Evolutionary conservation across 2,329 filamentous ascomycete genomes (phyloP).

Genomic region (Capronia epimyces): DNA sequence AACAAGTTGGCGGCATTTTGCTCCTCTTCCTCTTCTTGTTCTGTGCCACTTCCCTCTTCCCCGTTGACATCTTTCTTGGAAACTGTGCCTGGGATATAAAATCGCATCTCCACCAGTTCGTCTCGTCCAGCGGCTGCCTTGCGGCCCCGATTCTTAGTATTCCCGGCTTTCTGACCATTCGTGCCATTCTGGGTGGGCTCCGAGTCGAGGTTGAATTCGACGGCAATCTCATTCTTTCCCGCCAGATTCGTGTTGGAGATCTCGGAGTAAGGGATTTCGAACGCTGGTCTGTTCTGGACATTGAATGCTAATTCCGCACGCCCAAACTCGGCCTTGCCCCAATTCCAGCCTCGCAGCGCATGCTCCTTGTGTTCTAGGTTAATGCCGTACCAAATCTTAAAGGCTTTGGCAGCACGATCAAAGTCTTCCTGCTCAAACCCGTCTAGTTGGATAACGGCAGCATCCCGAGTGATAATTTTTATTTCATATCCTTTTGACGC

Average conservation of each 20-base stretch:
- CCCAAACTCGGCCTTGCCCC: conserved; percentile 95
- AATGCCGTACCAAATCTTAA: conserved; percentile 97
- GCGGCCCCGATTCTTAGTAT: conserved; percentile 68
- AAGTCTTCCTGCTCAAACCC: conserved; percentile 94
- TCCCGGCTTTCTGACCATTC: conserved; percentile 66
- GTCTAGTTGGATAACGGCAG: conserved; percentile 85
- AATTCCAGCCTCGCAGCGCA: conserved; percentile 95
- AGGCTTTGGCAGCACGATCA: conserved; percentile 82
- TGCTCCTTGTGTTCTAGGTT: conserved; percentile 90
- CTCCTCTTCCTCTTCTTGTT: conserved; percentile 64
- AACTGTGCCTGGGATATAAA: conserved; percentile 91
- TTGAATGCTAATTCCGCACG: conserved; percentile 95
- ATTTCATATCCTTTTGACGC: conserved; percentile 89
- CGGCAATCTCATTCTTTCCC: conserved; percentile 93
- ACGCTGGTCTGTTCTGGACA: conserved; percentile 91
- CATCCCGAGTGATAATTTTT: conserved; percentile 79
- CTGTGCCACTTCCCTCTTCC: conserved; percentile 56
- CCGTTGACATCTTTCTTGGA: conserved; percentile 65
- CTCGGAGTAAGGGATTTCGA: conserved; percentile 94
- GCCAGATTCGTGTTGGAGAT: conserved; percentile 97
- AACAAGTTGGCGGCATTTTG: conserved; percentile 96
- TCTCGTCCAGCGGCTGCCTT: conserved; percentile 86
- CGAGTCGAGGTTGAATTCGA: conserved; percentile 78
- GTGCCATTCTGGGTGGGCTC: conserved; percentile 67
- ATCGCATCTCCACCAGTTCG: conserved; percentile 96